A percentile compares a stretch with the other conserved stretches of the same genome.
phyloP scores from a whole-genome alignment of 257 asterid species.

The Jaltomata sinuosa region DNA sequence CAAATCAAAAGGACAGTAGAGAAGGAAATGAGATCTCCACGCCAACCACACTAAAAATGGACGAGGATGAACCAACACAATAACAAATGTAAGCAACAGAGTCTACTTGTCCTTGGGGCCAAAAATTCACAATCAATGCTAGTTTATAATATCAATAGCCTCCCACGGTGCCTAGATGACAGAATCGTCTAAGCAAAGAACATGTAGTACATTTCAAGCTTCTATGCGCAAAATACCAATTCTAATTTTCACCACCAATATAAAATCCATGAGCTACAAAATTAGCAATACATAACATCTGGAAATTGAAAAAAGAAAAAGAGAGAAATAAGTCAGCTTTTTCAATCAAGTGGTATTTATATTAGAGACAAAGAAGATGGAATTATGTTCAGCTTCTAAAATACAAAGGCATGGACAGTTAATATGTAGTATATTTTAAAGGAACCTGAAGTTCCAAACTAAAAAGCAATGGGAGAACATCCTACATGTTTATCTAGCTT shows the following conservation, averaged over 20 bases:
- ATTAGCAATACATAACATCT: not conserved
- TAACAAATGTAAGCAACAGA: not conserved
- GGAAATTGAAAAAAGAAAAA: not conserved
- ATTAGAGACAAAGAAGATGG: not conserved
- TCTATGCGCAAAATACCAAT: not conserved
- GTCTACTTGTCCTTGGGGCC: constrained; percentile 4
- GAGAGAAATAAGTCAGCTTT: not conserved
- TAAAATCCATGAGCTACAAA: not conserved
- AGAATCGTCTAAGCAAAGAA: not conserved
- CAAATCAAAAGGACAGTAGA: constrained; percentile 4
- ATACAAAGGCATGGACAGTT: not conserved
- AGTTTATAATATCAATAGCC: not conserved
- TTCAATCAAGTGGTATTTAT: not conserved
- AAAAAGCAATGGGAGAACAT: not conserved
- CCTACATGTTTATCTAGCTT: not conserved
- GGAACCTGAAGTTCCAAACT: not conserved
- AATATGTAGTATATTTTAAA: not conserved
- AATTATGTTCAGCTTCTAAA: not conserved
- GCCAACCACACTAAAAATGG: not conserved
- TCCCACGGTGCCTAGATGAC: not conserved
- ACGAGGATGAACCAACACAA: not conserved
- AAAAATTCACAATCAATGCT: not conserved
- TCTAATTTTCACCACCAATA: not conserved
- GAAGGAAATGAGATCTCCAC: constrained; percentile 4
- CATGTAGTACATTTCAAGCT: not conserved